Conservation (phyloP, 2,329 filamentous ascomycete genomes). For the Ceratocystis lukuohia region DNA sequence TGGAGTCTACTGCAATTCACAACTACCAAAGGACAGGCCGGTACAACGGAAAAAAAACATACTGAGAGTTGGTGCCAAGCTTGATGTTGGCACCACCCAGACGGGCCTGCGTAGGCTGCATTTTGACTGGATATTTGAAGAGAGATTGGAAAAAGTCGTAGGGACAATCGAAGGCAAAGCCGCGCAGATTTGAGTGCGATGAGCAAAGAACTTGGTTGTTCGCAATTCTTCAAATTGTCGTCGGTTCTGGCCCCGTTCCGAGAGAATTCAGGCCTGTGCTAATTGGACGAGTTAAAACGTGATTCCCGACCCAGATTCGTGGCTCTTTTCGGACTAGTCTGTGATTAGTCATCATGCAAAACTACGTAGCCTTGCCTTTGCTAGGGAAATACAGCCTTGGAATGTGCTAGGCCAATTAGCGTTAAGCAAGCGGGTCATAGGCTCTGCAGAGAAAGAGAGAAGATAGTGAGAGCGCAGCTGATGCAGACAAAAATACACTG, state of each 20-base stretch:
- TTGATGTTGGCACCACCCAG: constrained; percentile 23
- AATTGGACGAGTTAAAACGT: constrained; percentile 16
- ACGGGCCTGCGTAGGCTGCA: constrained; percentile 36
- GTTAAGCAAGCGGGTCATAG: not conserved
- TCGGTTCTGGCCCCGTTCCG: constrained; percentile 4
- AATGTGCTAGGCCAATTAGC: not conserved
- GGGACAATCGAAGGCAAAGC: not conserved
- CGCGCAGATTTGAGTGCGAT: not conserved
- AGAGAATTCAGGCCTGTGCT: constrained; percentile 17
- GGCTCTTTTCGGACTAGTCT: constrained; percentile 8
- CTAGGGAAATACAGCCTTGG: not conserved
- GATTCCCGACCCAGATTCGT: constrained; percentile 15
- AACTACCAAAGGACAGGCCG: not conserved
- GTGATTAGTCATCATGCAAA: not conserved
- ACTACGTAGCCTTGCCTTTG: constrained; percentile 6
- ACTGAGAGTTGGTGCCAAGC: constrained; percentile 21
- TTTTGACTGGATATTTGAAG: constrained; percentile 25
- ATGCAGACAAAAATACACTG: too few relatives aligned
- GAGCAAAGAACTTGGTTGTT: not conserved
- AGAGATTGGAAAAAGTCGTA: not conserved
- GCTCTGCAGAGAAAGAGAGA: not conserved
- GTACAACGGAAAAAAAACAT: constrained; percentile 1
- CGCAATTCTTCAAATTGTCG: constrained; percentile 9
- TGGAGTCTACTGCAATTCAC: not conserved
- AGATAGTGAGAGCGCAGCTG: not conserved